Conservation (phyloP, 192 early-diverging fungal species). For the Backusella tarrabulga region DNA sequence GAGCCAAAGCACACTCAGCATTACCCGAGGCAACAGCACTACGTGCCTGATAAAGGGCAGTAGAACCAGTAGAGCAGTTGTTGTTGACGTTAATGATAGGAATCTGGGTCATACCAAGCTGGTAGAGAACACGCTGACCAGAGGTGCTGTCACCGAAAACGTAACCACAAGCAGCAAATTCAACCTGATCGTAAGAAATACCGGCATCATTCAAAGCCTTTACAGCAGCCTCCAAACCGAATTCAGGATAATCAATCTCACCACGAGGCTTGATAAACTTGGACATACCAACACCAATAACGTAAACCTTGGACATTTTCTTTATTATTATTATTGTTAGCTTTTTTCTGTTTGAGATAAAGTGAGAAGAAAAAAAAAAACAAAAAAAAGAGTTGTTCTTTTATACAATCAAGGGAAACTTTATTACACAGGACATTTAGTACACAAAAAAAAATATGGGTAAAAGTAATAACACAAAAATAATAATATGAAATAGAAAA, state of each 20-base stretch:
- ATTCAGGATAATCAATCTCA: constrained; percentile 51
- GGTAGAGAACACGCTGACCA: constrained; percentile 70
- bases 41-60: constrained; percentile 64
- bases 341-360: background rate
- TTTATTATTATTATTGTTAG: background rate
- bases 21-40: constrained; percentile 56
- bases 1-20: constrained; percentile 67
- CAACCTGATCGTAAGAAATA: constrained; percentile 65
- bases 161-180: constrained; percentile 49
- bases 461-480: background rate
- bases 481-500: constrained; percentile 3
- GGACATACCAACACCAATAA: constrained; percentile 62
- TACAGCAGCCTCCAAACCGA: constrained; percentile 60
- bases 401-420: background rate
- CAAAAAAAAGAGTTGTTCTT: background rate
- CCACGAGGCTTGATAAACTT: constrained; percentile 58
- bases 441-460: background rate
- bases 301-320: constrained; percentile 15
- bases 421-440: constrained; percentile 2
- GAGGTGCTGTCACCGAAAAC: constrained; percentile 63
- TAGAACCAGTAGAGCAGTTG: constrained; percentile 75
- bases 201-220: constrained; percentile 72
- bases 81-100: constrained; percentile 72
- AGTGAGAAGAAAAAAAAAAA: background rate
- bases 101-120: constrained; percentile 72